These are phyloP conservation scores for Isabelozyma gotoi DNA, from an alignment of 805 yeast genomes.

Conservation along the genomic window DNA sequence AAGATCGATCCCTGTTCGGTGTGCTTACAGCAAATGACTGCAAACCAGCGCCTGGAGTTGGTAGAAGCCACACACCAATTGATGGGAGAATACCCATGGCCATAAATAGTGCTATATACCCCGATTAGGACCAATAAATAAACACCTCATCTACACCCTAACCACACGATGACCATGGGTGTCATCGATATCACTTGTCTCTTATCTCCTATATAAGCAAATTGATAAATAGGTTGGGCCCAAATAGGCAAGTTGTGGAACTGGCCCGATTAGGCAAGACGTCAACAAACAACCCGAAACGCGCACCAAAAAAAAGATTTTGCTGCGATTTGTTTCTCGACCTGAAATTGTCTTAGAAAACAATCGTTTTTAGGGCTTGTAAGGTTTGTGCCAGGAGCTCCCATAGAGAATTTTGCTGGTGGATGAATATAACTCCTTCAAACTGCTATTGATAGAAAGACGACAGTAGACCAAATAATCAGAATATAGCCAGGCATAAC, in stretches of 20 bases:
- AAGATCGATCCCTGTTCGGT: neutral
- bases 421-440: neutral
- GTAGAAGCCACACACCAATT: neutral
- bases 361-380: neutral
- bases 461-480: no score
- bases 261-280: neutral
- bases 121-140: neutral
- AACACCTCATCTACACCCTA: no score
- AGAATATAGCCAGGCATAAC: no score
- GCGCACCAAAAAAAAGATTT: neutral
- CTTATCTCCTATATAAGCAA: neutral
- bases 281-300: neutral
- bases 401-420: neutral
- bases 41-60: neutral
- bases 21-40: neutral
- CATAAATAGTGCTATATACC: neutral
- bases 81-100: slow-evolving; percentile 2
- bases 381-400: neutral
- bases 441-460: no score
- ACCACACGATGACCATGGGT: no score
- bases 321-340: neutral
- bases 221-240: neutral
- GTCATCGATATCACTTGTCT: no score
- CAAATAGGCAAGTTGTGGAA: neutral
- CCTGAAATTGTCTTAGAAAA: neutral